Evolutionary conservation across 805 yeast species (phyloP), one percentile per base, ranked within the genome.

Genomic region (Ogataea ramenticola): DNA sequence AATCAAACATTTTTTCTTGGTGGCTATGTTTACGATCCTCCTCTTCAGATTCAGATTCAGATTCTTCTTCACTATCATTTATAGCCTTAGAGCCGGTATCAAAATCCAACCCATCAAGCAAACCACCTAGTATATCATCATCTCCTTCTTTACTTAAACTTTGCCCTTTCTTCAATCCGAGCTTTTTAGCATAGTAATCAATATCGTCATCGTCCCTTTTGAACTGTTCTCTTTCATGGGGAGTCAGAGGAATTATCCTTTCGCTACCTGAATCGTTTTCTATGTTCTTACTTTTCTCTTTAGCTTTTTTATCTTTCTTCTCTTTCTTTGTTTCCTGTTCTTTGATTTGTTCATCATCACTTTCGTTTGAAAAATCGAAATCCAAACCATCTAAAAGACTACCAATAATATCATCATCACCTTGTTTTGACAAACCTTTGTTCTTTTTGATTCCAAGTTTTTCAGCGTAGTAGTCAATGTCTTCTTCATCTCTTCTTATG

Each of bases 121-220:
- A 58, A n/a, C 89, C 95, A 39, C 86, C 96, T 40, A 89, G 68
- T 2, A 82, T 75, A 61, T 88, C 96, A 55, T 83, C 85, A 14
- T 79, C 88, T 34, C 73, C 80, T 3, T 57, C 57, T 49, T 74
- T 75, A 33, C 71, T 63, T 39, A 82, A 66, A 15, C 68, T 70
- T 43, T 71, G 72, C 0, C 79, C 76, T 49, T 79, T 79, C 45
- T 68, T 70, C 52, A 86, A 60, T 1, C 95, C 95, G 10, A 90
- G 68, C 54, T 85, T 82, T 49, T 82, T 83, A 3, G 96, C 90
- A 60, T 88, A 90, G 56, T 82, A 87, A 36, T 74, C 78, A 64
- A 86, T 80, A 43, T 90, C 96, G 45, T 77, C 81, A 46, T 86
- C 95, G 51, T 86, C 95, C 49, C 74, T 71, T 40, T 66, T 64